phyloP scores from a whole-genome alignment of 441 rosid species.

The Manihot esculenta region DNA sequence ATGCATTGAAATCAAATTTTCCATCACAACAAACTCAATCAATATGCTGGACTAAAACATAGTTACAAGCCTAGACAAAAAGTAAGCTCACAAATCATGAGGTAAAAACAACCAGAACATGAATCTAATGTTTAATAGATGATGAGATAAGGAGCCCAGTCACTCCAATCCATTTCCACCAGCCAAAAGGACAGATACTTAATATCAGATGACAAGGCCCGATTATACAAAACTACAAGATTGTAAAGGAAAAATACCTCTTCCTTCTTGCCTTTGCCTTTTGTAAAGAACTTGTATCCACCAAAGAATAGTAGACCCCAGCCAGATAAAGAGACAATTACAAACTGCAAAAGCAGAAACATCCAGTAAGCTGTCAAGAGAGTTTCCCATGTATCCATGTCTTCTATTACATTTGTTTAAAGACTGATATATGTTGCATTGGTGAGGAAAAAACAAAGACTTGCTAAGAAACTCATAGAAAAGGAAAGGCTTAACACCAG shows the following conservation, averaged over 20 bases:
- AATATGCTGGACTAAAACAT: not conserved
- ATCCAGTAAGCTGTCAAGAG: slow-evolving; percentile 21
- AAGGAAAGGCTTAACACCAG: not conserved
- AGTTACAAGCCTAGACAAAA: not conserved
- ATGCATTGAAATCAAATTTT: not conserved
- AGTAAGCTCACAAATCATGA: not conserved
- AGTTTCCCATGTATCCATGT: not conserved
- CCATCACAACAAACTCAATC: not conserved
- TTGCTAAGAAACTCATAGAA: too few species aligned
- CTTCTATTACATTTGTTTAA: not conserved
- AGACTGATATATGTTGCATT: not conserved
- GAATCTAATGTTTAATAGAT: not conserved
- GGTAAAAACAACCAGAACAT: not conserved
- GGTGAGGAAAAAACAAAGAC: too few species aligned
- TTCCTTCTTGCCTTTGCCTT: slow-evolving; percentile 60
- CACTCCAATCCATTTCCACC: not conserved
- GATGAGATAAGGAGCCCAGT: not conserved
- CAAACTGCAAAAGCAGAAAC: slow-evolving; percentile 58
- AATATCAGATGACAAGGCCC: not conserved
- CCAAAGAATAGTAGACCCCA: slow-evolving; percentile 73
- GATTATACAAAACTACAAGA: not conserved
- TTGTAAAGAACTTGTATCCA: slow-evolving; percentile 61
- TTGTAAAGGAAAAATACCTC: slow-evolving; percentile 45
- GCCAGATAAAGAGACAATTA: slow-evolving; percentile 75
- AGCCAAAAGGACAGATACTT: not conserved